These are phyloP conservation scores for Petunia hybrid DNA, from an alignment of 305 asterid genomes.

Conservation along the genomic window DNA sequence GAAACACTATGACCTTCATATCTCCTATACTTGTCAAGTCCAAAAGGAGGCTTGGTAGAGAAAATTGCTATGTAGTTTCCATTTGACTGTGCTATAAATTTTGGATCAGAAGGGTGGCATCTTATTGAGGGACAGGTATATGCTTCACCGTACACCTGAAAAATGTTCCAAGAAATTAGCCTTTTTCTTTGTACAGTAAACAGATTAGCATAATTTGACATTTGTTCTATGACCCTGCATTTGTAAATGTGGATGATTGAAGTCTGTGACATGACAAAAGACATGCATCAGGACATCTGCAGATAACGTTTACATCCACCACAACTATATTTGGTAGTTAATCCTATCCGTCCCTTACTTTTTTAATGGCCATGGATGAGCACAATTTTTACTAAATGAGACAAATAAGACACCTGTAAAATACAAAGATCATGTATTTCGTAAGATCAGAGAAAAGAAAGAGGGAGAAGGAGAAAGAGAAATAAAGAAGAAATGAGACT, in stretches of 20 bases:
- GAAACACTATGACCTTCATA: constrained; percentile 81
- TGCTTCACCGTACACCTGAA: constrained; percentile 88
- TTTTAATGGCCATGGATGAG: constrained; percentile 16
- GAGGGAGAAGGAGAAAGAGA: neutral
- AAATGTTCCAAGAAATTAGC: constrained; percentile 4
- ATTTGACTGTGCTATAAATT: constrained; percentile 88
- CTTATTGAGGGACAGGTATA: constrained; percentile 81
- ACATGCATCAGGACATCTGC: neutral
- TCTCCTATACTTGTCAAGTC: constrained; percentile 79
- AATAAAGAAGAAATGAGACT: neutral
- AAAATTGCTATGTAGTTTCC: constrained; percentile 92
- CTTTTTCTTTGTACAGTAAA: neutral
- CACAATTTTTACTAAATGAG: neutral
- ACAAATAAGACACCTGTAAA: neutral
- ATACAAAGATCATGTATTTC: neutral
- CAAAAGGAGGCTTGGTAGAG: constrained; percentile 71
- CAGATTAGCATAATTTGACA: neutral
- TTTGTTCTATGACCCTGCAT: neutral
- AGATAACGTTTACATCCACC: neutral
- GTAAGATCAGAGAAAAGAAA: neutral
- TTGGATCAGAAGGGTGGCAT: constrained; percentile 78
- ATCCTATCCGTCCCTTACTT: neutral
- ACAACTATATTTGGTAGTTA: neutral
- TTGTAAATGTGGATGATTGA: neutral
- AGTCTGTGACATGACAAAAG: neutral